Percentiles rank a stretch among this genome's conserved stretches.
Evolutionary conservation across 2,329 filamentous ascomycete species (phyloP).

Genomic region (Neofusicoccum cordaticola): DNA sequence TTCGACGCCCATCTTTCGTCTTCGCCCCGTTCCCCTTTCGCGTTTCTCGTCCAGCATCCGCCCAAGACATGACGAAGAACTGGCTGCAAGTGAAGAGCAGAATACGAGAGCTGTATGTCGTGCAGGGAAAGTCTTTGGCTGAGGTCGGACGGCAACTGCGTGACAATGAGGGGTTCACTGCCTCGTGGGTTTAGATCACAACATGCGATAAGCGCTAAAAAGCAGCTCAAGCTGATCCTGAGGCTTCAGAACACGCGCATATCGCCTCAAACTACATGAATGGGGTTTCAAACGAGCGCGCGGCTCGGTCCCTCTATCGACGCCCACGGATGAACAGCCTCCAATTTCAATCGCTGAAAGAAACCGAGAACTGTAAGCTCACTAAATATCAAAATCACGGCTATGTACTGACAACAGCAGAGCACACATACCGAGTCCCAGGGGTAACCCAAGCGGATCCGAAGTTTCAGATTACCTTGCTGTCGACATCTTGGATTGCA

Average conservation of each 20-base stretch:
- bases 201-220: no score
- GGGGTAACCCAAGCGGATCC: no score
- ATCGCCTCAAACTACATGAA: conserved; percentile 11
- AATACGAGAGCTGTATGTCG: conserved; percentile 5
- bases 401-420: no score
- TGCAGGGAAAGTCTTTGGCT: conserved; percentile 1
- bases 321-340: background rate
- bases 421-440: no score
- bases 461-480: no score
- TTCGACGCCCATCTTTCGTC: background rate
- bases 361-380: background rate
- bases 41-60: background rate
- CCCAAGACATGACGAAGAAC: conserved; percentile 6
- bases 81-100: conserved; percentile 6
- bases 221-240: background rate
- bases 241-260: background rate
- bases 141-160: background rate
- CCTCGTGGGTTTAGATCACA: background rate
- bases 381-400: no score
- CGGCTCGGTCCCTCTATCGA: background rate
- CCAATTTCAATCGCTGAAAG: no score
- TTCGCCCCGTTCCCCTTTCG: background rate
- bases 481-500: background rate
- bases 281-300: conserved; percentile 13
- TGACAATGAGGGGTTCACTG: background rate